Evolutionary conservation across 2,329 filamentous ascomycete genomes (phyloP).

Genomic region (Coniochaeta sp.): DNA sequence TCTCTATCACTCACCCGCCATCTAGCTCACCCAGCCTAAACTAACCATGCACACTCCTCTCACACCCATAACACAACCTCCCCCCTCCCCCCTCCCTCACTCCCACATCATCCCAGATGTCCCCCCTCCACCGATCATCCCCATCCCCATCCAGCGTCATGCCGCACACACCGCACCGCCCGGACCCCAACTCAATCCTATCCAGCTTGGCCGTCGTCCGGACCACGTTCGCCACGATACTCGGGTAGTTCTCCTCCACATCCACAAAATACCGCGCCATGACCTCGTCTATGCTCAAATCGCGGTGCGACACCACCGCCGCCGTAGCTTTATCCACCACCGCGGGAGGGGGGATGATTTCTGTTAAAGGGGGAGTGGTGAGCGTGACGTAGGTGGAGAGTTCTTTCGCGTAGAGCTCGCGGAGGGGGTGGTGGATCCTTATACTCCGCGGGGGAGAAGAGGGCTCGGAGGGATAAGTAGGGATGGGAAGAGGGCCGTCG

Average conservation of each 20-base stretch:
- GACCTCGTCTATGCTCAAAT: conserved; percentile 83
- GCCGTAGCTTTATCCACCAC: conserved; percentile 11
- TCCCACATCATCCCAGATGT: conserved; percentile 40
- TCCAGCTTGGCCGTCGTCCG: conserved; percentile 80
- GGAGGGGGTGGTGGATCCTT: conserved; percentile 66
- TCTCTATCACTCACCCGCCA: conserved; percentile 31
- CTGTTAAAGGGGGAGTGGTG: conserved; percentile 41
- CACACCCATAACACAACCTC: conserved; percentile 66
- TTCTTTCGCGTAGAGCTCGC: conserved; percentile 81
- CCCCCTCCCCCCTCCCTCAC: conserved; percentile 17
- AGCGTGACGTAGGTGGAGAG: conserved; percentile 59
- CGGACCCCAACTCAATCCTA: conserved; percentile 31
- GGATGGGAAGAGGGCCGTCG: conserved; percentile 55
- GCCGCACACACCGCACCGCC: conserved; percentile 61
- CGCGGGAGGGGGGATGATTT: conserved; percentile 28
- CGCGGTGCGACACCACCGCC: conserved; percentile 56
- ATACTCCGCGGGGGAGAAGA: conserved; percentile 8
- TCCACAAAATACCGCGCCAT: conserved; percentile 83
- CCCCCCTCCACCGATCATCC: conserved; percentile 57
- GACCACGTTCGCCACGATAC: conserved; percentile 92
- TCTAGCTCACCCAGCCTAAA: no score
- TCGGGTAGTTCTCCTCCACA: conserved; percentile 80
- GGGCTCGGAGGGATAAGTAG: no score
- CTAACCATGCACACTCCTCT: conserved; percentile 47
- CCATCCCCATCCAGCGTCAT: conserved; percentile 57